Percentiles rank a stretch among this genome's conserved stretches.
Evolutionary conservation across 257 asterid genomes (phyloP).

Genomic region (Solanum lignicaule): DNA sequence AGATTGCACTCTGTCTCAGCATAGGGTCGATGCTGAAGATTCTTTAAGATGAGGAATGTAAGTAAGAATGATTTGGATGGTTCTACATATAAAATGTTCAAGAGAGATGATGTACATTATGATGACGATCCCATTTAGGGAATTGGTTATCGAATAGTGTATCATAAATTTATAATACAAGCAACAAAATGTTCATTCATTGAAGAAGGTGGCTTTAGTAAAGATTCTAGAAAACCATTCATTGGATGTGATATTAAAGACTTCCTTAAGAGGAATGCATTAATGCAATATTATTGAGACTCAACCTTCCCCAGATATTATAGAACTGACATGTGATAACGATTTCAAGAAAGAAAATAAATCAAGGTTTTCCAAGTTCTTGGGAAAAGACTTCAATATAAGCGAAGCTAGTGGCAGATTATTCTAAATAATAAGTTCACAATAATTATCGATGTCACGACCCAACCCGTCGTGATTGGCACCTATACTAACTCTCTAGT

Average conservation of each 20-base stretch:
- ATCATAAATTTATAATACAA: neutral
- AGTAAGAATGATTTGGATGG: constrained; percentile 41
- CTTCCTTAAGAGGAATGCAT: constrained; percentile 32
- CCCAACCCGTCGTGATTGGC: no score
- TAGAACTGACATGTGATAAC: constrained; percentile 35
- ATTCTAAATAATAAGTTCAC: no score
- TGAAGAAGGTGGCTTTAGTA: constrained; percentile 20
- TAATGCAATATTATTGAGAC: constrained; percentile 21
- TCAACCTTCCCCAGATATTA: constrained; percentile 24
- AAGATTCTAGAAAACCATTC: constrained; percentile 21
- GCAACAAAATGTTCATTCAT: neutral
- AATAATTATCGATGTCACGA: no score
- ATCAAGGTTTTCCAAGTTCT: neutral
- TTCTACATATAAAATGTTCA: constrained; percentile 49
- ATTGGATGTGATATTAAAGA: constrained; percentile 35
- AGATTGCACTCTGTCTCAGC: no score
- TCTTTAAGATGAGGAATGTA: constrained; percentile 18
- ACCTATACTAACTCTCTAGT: no score
- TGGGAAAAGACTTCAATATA: no score
- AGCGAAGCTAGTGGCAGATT: no score
- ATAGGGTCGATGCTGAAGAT: no score
- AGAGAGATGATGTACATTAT: constrained; percentile 36
- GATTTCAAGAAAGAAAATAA: constrained; percentile 58
- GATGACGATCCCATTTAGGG: constrained; percentile 39
- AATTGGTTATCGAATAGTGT: constrained; percentile 13